phyloP scores from a whole-genome alignment of 2,329 filamentous ascomycete genomes.

The Alternaria postmessia region DNA sequence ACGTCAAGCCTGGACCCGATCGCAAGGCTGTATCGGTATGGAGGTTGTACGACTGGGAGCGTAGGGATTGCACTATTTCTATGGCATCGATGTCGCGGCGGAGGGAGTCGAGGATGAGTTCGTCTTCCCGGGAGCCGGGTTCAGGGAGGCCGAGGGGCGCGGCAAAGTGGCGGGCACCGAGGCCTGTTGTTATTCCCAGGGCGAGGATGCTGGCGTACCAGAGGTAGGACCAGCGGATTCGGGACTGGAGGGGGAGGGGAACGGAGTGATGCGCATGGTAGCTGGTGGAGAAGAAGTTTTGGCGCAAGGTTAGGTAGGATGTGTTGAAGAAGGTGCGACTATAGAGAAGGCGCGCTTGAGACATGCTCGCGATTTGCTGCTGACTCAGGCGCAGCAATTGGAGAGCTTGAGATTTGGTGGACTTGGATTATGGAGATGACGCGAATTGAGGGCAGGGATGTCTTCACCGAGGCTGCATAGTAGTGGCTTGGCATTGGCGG shows the following conservation, averaged over 20 bases:
- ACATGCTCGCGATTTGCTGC: constrained; percentile 26
- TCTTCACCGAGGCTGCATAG: constrained; percentile 33
- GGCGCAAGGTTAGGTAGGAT: constrained; percentile 1
- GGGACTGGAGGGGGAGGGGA: constrained; percentile 29
- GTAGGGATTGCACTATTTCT: constrained; percentile 44
- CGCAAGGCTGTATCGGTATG: constrained; percentile 34
- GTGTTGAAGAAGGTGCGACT: constrained; percentile 15
- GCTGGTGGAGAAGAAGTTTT: constrained; percentile 1
- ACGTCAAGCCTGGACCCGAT: constrained; percentile 19
- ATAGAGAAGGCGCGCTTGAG: constrained; percentile 27
- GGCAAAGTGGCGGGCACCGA: constrained; percentile 36
- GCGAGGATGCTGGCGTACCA: constrained; percentile 44
- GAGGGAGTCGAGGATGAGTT: constrained; percentile 37
- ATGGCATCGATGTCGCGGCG: constrained; percentile 39
- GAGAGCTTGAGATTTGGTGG: constrained; percentile 7
- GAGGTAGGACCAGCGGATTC: constrained; percentile 41
- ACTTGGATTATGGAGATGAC: neutral
- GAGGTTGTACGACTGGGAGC: constrained; percentile 37
- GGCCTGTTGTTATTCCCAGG: constrained; percentile 34
- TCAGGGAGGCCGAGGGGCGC: constrained; percentile 34
- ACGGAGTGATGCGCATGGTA: constrained; percentile 17
- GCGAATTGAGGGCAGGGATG: neutral
- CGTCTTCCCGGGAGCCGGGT: constrained; percentile 42
- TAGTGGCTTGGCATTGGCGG: constrained; percentile 32
- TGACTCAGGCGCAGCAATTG: neutral